Evolutionary conservation across 768 basidiomycete genomes (phyloP).

Genomic region (Suillus luteus): DNA sequence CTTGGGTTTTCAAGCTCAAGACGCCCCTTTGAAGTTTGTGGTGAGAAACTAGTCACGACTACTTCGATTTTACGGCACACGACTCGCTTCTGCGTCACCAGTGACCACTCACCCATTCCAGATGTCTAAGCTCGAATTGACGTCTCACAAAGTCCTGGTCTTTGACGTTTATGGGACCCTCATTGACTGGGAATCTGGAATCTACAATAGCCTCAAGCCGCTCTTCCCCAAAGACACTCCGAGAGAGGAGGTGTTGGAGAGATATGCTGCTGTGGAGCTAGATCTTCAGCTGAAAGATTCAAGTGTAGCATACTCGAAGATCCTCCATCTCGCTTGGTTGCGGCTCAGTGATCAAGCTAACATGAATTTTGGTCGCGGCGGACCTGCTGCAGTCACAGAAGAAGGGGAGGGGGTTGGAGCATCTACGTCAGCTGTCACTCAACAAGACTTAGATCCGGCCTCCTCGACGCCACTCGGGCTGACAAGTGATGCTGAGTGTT

Average conservation of each 20-base stretch:
- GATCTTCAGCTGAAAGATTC: constrained; percentile 62
- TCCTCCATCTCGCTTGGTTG: constrained; percentile 50
- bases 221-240: constrained; percentile 21
- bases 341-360: constrained; percentile 23
- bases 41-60: not conserved
- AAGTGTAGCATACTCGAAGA: constrained; percentile 57
- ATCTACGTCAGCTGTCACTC: constrained; percentile 11
- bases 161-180: constrained; percentile 83
- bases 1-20: too few species aligned
- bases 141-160: constrained; percentile 45
- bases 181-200: constrained; percentile 74
- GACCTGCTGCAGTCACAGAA: constrained; percentile 36
- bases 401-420: constrained; percentile 23
- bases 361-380: constrained; percentile 37
- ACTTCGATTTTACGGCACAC: not conserved
- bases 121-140: constrained; percentile 17
- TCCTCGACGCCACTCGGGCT: not conserved
- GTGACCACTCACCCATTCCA: not conserved
- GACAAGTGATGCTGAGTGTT: constrained; percentile 42
- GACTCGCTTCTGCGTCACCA: not conserved
- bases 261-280: constrained; percentile 54
- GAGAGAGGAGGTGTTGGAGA: constrained; percentile 46
- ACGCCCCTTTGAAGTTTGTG: too few species aligned
- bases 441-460: not conserved
- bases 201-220: constrained; percentile 50